A percentile compares a stretch with the other conserved stretches of the same genome.
phyloP scores from a whole-genome alignment of 140 eudicot species.

The Anethum foeniculum region DNA sequence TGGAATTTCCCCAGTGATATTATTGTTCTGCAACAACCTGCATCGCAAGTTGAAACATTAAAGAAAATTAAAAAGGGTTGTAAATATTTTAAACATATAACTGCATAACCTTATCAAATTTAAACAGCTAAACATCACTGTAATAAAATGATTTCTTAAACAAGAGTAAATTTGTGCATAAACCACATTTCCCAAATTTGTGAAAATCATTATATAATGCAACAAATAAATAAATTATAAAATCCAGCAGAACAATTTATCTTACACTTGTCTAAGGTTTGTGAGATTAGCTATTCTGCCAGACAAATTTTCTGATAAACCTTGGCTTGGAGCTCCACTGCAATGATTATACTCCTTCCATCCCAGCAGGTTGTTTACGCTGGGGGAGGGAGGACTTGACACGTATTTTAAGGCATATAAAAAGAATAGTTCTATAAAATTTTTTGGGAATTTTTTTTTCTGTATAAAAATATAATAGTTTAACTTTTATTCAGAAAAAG shows the following conservation, averaged over 20 bases:
- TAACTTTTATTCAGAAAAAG: no score
- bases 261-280: constrained; percentile 80
- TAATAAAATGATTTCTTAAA: not conserved
- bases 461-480: no score
- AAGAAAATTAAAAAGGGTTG: not conserved
- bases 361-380: no score
- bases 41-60: not conserved
- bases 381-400: no score
- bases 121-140: no score
- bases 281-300: constrained; percentile 71
- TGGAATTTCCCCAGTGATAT: constrained; percentile 75
- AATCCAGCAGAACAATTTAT: no score
- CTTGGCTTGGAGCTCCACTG: constrained; percentile 96
- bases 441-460: no score
- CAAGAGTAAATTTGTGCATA: not conserved
- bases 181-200: not conserved
- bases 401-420: no score
- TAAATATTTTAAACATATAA: not conserved
- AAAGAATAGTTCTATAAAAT: no score
- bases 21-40: constrained; percentile 87
- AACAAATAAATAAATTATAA: no score
- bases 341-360: no score
- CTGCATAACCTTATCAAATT: not conserved
- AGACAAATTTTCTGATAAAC: constrained; percentile 73
- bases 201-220: not conserved